A percentile compares a stretch with the other conserved stretches of the same genome.
Conservation (phyloP, 1,284 basidiomycete genomes). For the Coniferiporia weirii region DNA sequence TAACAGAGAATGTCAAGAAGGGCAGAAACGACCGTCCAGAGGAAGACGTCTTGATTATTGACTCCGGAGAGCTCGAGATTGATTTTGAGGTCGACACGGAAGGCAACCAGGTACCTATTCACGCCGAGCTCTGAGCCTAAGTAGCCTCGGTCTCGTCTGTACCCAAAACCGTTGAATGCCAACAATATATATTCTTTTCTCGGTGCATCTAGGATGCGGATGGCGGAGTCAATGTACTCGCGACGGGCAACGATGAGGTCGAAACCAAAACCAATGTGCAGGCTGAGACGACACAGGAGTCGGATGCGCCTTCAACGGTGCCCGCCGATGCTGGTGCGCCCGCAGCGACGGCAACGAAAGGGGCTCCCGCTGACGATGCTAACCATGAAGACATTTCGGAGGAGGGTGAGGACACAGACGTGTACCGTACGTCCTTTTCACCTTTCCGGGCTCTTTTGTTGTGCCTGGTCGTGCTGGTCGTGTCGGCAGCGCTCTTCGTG, state of each 20-base stretch:
- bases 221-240: neutral
- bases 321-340: slow-evolving; percentile 19
- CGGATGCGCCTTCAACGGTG: slow-evolving; percentile 19
- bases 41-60: slow-evolving; percentile 70
- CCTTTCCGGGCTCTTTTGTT: slow-evolving; percentile 41
- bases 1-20: slow-evolving; percentile 66
- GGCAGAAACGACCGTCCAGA: slow-evolving; percentile 63
- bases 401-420: slow-evolving; percentile 26
- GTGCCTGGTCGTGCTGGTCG: slow-evolving; percentile 41
- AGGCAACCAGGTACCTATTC: slow-evolving; percentile 86
- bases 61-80: slow-evolving; percentile 75
- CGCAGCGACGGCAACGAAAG: slow-evolving; percentile 8
- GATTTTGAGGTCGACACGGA: slow-evolving; percentile 55
- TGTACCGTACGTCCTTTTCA: slow-evolving; percentile 16
- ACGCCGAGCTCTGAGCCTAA: slow-evolving; percentile 73
- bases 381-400: slow-evolving; percentile 18
- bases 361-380: slow-evolving; percentile 1
- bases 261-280: neutral
- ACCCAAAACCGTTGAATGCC: slow-evolving; percentile 31
- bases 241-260: neutral
- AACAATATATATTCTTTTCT: slow-evolving; percentile 44
- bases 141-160: slow-evolving; percentile 38
- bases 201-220: slow-evolving; percentile 21
- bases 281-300: slow-evolving; percentile 3
- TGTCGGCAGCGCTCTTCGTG: slow-evolving; percentile 47